Percentiles rank a stretch among this genome's conserved stretches.
Conservation (phyloP, 83 land plant genomes). For the Isoetes engelmannii region DNA sequence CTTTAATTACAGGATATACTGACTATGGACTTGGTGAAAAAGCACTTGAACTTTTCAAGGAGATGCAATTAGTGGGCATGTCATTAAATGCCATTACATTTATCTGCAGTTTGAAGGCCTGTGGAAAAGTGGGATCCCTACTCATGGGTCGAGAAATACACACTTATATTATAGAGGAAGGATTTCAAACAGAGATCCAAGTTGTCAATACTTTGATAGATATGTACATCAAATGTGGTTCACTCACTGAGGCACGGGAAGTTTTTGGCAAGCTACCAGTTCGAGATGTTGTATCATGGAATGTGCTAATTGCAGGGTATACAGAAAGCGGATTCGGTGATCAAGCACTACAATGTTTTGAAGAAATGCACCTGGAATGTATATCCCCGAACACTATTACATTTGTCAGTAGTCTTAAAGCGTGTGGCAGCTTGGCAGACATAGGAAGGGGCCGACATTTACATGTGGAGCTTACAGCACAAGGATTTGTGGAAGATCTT, state of each 20-base stretch:
- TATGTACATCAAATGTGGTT: conserved; percentile 4
- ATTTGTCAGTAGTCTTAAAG: neutral
- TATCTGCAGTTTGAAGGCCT: conserved; percentile 18
- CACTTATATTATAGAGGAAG: neutral
- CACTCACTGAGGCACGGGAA: neutral
- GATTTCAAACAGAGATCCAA: neutral
- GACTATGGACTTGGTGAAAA: conserved; percentile 8
- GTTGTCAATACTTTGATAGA: conserved; percentile 5
- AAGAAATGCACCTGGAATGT: neutral
- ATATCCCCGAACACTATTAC: neutral
- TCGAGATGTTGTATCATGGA: conserved; percentile 7
- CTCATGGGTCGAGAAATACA: neutral
- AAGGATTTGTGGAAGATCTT: conserved; percentile 22
- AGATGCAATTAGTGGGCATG: conserved; percentile 4
- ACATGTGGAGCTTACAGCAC: conserved; percentile 25
- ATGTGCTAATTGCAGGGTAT: neutral
- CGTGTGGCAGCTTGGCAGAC: neutral
- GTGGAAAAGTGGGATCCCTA: conserved; percentile 9
- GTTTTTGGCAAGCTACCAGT: neutral
- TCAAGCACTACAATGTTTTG: neutral
- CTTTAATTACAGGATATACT: conserved; percentile 15
- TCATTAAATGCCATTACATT: conserved; percentile 15
- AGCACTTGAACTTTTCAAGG: conserved; percentile 14
- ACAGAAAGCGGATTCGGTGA: neutral
- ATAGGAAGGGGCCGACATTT: conserved; percentile 18